These are phyloP conservation scores for Gamarada debralockiae DNA, from an alignment of 495 filamentous ascomycete genomes.

Conservation along the genomic window DNA sequence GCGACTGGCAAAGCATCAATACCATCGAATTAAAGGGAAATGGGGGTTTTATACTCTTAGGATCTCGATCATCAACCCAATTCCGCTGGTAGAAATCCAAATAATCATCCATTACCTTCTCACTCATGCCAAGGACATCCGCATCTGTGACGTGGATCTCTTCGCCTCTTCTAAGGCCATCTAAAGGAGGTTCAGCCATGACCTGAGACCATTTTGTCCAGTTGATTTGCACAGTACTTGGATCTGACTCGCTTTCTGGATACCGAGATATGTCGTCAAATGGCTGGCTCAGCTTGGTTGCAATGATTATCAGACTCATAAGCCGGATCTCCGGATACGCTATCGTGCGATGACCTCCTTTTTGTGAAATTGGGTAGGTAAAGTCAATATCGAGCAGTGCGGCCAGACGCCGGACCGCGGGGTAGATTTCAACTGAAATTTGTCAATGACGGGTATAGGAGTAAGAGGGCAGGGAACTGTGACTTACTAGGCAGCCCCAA, in stretches of 20 bases:
- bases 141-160: slow-evolving; percentile 50
- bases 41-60: slow-evolving; percentile 39
- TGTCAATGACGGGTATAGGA: not conserved
- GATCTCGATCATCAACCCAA: slow-evolving; percentile 52
- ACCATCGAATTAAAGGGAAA: not conserved
- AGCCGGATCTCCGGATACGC: slow-evolving; percentile 68
- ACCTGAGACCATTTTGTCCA: slow-evolving; percentile 68
- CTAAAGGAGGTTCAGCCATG: slow-evolving; percentile 37
- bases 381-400: slow-evolving; percentile 53
- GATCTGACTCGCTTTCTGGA: slow-evolving; percentile 53
- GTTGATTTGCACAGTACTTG: slow-evolving; percentile 57
- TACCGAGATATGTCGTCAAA: slow-evolving; percentile 60
- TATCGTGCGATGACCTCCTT: slow-evolving; percentile 24
- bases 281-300: slow-evolving; percentile 74
- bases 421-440: slow-evolving; percentile 62
- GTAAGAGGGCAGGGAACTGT: not conserved
- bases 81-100: slow-evolving; percentile 85
- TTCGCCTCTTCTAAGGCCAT: slow-evolving; percentile 29
- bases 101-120: slow-evolving; percentile 70
- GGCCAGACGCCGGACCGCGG: slow-evolving; percentile 54
- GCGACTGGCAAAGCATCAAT: slow-evolving; percentile 14
- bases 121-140: slow-evolving; percentile 66
- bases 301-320: slow-evolving; percentile 67
- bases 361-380: slow-evolving; percentile 41
- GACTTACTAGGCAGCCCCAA: slow-evolving; percentile 73